Base-by-base conservation (phyloP, 768 basidiomycete species). In the Russula vinacea region DNA sequence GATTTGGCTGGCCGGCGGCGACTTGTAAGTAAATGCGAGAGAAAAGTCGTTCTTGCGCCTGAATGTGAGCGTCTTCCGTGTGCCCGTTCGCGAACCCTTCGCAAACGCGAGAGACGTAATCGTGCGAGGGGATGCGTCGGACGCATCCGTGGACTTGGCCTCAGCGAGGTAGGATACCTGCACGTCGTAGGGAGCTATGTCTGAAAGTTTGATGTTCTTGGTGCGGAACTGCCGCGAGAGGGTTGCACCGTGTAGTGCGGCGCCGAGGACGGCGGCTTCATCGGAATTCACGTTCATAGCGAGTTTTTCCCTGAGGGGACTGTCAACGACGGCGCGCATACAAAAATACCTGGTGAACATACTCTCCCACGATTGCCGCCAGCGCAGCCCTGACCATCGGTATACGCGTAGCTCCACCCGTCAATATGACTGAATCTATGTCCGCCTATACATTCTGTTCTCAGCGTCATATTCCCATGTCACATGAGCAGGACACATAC, bases 281-380 rank as follows among this genome's bases (percentile, higher is more conserved):
- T 98, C 97, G 0, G 96, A 89, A 73, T 99, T 98, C 65, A 99
- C 92, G 69, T 98, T 98, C 71, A 88, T 81, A 6, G 96, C 92
- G 62, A 98, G 89, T 75, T 91, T 92, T 58, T 87, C 84, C 53
- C 87, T 89, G 57, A 6, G 44, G 17, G 62, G 32, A 16, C 8
- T 40, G 52, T 24, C 51, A 24, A 54, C 64, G 56, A 62, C 66
- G 16, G 5, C 11, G 22, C 24, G 53, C n/a, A 53, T 10, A 32
- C 8, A 54, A 54, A 33, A 33, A 19, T 1, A 50, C 4, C 32
- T 40, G 24, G 35, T 13, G 7, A 5, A 17, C 89, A 65, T 74
- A 88, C 84, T 89, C 86, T 72, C 93, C 93, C 59, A 95, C 89
- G 33, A 85, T 81, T 5, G 80, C 78, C 70, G 84, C 86, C 62